These are phyloP conservation scores for Castanopsis chinensis DNA, from an alignment of 306 rosid genomes.

Conservation along the genomic window DNA sequence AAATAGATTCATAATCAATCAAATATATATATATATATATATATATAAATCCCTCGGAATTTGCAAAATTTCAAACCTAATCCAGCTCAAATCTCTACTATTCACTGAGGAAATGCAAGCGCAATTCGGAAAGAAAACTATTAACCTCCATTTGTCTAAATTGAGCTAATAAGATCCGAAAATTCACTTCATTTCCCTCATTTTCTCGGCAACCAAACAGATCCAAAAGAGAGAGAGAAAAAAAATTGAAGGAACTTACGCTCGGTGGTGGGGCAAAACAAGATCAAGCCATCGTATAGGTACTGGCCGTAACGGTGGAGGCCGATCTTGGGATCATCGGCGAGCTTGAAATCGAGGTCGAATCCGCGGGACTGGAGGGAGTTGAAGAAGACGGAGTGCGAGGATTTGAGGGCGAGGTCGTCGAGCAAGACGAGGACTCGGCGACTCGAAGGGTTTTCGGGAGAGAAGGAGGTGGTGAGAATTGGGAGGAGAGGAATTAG, in stretches of 20 bases:
- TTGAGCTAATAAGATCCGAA: constrained; percentile 22
- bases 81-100: background rate
- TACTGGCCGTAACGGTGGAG: constrained; percentile 89
- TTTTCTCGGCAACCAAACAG: background rate
- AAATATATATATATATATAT: background rate
- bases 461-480: constrained; percentile 64
- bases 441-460: constrained; percentile 67
- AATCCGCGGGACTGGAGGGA: constrained; percentile 86
- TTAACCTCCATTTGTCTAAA: background rate
- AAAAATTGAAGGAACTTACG: constrained; percentile 42
- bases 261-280: constrained; percentile 79
- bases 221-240: background rate
- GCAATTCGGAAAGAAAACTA: background rate
- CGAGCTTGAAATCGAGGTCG: constrained; percentile 90
- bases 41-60: background rate
- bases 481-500: constrained; percentile 59
- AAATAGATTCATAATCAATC: background rate
- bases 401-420: constrained; percentile 79
- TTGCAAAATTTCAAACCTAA: background rate
- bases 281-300: constrained; percentile 70
- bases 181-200: background rate
- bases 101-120: background rate
- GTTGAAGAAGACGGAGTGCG: constrained; percentile 82
- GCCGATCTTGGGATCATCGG: constrained; percentile 77
- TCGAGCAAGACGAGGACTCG: constrained; percentile 84